A percentile compares a stretch with the other conserved stretches of the same genome.
Conservation (phyloP, 176 grass and related monocot genomes). For the Carex littledalei region DNA sequence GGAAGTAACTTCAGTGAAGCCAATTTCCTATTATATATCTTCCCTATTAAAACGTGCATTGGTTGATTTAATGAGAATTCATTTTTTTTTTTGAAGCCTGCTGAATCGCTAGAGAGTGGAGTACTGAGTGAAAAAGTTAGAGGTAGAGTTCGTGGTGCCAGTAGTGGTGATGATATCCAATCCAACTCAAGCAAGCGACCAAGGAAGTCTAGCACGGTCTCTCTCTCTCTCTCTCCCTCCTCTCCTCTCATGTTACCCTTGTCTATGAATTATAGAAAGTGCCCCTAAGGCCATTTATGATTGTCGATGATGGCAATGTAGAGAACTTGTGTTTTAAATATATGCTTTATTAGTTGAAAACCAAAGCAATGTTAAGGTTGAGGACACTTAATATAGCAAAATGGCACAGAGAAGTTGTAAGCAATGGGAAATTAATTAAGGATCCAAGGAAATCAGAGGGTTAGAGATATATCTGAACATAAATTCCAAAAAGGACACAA, state of each 20-base stretch:
- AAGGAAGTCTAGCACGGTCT: conserved; percentile 85
- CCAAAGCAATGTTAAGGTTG: not conserved
- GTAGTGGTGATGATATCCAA: conserved; percentile 15
- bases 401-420: not conserved
- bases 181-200: conserved; percentile 51
- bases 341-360: not conserved
- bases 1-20: not conserved
- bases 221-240: not conserved
- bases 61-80: not conserved
- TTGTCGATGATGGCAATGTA: no score
- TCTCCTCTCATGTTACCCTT: not conserved
- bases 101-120: conserved; percentile 77
- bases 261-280: conserved; percentile 8
- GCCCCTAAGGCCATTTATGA: conserved; percentile 30
- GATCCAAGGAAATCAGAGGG: not conserved
- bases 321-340: not conserved
- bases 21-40: not conserved
- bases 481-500: not conserved
- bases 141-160: conserved; percentile 14
- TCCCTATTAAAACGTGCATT: not conserved
- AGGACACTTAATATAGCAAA: not conserved
- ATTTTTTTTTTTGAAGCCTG: conserved; percentile 28
- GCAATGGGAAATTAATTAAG: not conserved
- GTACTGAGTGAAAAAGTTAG: conserved; percentile 49
- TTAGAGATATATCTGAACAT: not conserved